phyloP scores from a whole-genome alignment of 164 flowering plant genomes.

The Annona squamosa region DNA sequence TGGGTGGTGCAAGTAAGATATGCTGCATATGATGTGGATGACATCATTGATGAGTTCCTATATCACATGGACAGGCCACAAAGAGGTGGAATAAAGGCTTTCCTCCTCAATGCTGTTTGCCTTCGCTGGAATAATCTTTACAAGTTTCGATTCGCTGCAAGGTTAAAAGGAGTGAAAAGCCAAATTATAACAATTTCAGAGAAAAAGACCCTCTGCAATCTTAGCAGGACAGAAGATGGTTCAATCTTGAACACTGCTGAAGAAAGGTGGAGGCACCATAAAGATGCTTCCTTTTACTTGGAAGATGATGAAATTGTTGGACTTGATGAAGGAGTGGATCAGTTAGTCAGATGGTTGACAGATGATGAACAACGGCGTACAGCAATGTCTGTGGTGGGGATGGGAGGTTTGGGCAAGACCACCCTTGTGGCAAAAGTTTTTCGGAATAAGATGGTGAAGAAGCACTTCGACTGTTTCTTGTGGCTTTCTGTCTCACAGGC shows the following conservation, averaged over 20 bases:
- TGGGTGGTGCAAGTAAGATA: background rate
- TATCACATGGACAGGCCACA: background rate
- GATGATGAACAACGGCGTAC: constrained; percentile 24
- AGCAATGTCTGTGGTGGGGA: constrained; percentile 41
- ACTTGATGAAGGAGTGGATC: constrained; percentile 20
- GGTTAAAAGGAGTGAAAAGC: background rate
- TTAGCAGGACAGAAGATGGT: background rate
- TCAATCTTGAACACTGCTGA: background rate
- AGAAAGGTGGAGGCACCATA: background rate
- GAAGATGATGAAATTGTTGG: constrained; percentile 31
- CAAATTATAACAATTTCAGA: background rate
- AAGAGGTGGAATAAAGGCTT: background rate
- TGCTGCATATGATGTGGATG: background rate
- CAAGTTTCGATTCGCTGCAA: background rate
- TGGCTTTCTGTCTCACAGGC: constrained; percentile 34
- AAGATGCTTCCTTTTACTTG: constrained; percentile 10
- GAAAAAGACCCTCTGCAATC: background rate
- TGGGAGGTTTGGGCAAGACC: constrained; percentile 58
- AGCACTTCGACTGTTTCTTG: constrained; percentile 24
- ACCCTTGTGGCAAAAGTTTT: constrained; percentile 29
- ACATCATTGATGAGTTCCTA: constrained; percentile 7
- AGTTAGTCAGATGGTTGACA: constrained; percentile 23
- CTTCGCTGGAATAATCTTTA: background rate
- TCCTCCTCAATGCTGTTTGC: background rate
- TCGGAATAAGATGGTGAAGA: constrained; percentile 12